phyloP scores from a whole-genome alignment of 108 stramenopile species.

The Pseudonitzschia multistriata region DNA sequence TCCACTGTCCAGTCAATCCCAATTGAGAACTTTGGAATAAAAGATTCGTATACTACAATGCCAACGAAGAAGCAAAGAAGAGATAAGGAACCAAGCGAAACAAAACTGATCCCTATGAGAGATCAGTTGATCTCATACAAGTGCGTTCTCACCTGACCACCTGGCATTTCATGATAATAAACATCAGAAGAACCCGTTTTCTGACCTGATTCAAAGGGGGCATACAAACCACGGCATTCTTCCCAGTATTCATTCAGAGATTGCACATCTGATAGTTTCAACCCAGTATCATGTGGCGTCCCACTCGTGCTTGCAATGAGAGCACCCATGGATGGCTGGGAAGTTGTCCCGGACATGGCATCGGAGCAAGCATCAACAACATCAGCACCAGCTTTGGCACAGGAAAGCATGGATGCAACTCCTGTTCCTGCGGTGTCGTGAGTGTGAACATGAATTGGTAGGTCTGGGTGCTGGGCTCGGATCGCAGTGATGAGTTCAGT shows the following conservation, averaged over 20 bases:
- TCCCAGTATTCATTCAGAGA: conserved; percentile 94
- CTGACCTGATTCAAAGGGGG: conserved; percentile 96
- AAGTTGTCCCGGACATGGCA: conserved; percentile 93
- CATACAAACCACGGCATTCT: conserved; percentile 88
- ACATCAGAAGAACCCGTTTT: conserved; percentile 92
- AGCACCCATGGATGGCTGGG: conserved; percentile 94
- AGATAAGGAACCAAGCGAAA: background rate
- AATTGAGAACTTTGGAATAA: conserved; percentile 91
- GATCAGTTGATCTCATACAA: background rate
- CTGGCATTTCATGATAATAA: conserved; percentile 96
- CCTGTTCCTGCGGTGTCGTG: conserved; percentile 96
- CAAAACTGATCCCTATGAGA: background rate
- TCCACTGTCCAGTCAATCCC: conserved; percentile 91
- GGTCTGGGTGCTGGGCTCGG: conserved; percentile 83
- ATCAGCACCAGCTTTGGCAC: conserved; percentile 92
- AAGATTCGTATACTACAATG: conserved; percentile 84
- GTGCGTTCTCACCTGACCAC: conserved; percentile 61
- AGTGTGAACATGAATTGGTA: conserved; percentile 93
- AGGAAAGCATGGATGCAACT: conserved; percentile 93
- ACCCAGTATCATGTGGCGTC: conserved; percentile 87
- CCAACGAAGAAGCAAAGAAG: background rate
- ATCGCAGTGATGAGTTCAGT: conserved; percentile 75
- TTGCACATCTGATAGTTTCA: conserved; percentile 62
- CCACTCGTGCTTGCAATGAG: conserved; percentile 82
- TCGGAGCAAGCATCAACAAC: conserved; percentile 93